phyloP scores from a whole-genome alignment of 106 monocot genomes.

The Phalaenopsis aphrodite region DNA sequence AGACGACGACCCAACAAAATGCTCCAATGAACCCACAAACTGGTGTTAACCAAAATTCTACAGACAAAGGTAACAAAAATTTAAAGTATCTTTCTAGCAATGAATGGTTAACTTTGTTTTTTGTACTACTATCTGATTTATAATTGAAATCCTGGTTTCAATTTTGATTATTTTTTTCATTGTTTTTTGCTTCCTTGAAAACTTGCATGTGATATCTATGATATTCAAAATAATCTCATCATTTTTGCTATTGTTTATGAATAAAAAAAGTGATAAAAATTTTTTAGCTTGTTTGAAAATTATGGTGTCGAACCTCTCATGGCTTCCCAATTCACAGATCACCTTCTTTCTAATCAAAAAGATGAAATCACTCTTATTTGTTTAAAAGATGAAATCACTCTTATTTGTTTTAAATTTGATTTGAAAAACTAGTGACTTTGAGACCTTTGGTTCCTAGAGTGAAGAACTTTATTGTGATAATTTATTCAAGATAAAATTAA shows the following conservation, averaged over 20 bases:
- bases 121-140: not conserved
- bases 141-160: not conserved
- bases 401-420: too few species aligned
- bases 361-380: too few species aligned
- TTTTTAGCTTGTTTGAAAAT: not conserved
- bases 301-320: too few species aligned
- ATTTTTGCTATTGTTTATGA: not conserved
- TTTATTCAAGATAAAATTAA: too few species aligned
- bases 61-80: slow-evolving; percentile 40
- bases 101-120: not conserved
- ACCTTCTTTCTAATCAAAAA: too few species aligned
- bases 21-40: slow-evolving; percentile 19
- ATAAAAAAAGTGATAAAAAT: not conserved
- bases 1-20: slow-evolving; percentile 42
- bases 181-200: not conserved
- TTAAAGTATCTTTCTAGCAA: not conserved
- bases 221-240: not conserved
- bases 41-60: slow-evolving; percentile 27
- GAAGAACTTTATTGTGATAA: too few species aligned
- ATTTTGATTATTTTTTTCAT: not conserved
- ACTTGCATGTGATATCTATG: not conserved
- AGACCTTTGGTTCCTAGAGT: too few species aligned
- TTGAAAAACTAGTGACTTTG: too few species aligned
- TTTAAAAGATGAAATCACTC: too few species aligned
- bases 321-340: too few species aligned